Percentiles rank a stretch among this genome's conserved stretches.
These are phyloP conservation scores for Atalantia buxifolia DNA, from an alignment of 345 rosid genomes.

Conservation along the genomic window DNA sequence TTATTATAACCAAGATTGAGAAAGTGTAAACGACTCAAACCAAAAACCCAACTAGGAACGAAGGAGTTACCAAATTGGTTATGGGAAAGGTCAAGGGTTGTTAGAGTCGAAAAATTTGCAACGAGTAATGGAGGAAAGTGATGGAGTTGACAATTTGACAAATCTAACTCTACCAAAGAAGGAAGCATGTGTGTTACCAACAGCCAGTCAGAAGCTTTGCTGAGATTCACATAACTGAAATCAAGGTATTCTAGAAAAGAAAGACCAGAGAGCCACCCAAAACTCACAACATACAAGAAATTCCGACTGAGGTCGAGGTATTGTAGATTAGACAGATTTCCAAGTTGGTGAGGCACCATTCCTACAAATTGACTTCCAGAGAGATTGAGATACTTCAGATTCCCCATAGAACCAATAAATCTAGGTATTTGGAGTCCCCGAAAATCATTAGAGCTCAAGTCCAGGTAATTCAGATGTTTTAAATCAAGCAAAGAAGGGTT, in stretches of 20 bases:
- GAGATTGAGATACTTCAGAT: conserved; percentile 1
- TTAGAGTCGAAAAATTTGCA: not conserved
- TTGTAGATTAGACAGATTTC: not conserved
- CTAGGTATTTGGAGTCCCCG: not conserved
- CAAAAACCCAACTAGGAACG: not conserved
- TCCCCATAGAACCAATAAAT: conserved; percentile 3
- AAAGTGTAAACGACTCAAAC: not conserved
- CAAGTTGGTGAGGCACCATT: not conserved
- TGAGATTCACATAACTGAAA: not conserved
- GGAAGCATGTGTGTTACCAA: not conserved
- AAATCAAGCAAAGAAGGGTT: too few relatives aligned
- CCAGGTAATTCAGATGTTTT: not conserved
- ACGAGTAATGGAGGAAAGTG: not conserved
- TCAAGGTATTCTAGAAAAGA: not conserved
- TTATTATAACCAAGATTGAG: not conserved
- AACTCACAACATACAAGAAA: not conserved
- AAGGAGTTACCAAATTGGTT: not conserved
- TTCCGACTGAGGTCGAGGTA: not conserved
- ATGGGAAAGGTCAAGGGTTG: not conserved
- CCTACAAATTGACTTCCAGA: not conserved
- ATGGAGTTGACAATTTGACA: not conserved
- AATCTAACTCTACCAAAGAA: not conserved
- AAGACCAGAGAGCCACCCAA: not conserved
- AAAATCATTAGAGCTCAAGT: conserved; percentile 20
- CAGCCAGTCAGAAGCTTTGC: not conserved